Conservation (phyloP, 495 filamentous ascomycete genomes). For the Aspergillus affinis region DNA sequence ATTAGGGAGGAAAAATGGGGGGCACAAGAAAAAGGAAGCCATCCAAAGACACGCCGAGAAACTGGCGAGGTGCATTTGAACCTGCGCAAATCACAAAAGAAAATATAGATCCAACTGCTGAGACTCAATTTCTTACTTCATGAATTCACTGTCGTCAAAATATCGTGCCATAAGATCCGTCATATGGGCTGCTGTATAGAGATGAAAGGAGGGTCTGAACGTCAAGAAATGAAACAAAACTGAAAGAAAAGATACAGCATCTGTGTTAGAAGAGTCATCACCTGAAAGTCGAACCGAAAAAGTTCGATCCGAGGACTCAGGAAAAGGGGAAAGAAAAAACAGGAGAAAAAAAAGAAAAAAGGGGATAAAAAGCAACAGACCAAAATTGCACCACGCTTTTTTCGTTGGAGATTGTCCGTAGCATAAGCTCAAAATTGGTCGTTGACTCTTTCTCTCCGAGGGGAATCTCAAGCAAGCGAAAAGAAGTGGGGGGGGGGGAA, state of each 20-base stretch:
- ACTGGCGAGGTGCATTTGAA: background rate
- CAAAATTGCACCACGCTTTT: background rate
- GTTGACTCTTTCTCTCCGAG: background rate
- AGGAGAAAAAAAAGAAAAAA: background rate
- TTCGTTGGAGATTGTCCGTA: background rate
- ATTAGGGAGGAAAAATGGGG: background rate
- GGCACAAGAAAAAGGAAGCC: background rate
- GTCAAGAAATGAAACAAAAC: conserved; percentile 1
- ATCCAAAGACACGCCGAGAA: background rate
- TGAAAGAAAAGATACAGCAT: background rate
- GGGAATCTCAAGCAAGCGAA: conserved; percentile 3
- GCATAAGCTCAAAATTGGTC: background rate
- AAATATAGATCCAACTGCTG: background rate
- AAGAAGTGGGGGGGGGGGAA: conserved; percentile 4
- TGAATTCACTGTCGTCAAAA: conserved; percentile 14
- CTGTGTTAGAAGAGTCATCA: background rate
- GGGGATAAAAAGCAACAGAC: no score
- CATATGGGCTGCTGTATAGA: conserved; percentile 10
- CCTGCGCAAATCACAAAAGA: background rate
- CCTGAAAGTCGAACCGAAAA: background rate
- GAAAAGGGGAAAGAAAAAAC: background rate
- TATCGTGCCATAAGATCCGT: conserved; percentile 13
- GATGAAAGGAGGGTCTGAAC: background rate
- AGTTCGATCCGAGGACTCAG: background rate
- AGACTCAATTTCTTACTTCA: background rate